Conservation (phyloP, 1,284 basidiomycete species). For the Pterulicium gracile region DNA sequence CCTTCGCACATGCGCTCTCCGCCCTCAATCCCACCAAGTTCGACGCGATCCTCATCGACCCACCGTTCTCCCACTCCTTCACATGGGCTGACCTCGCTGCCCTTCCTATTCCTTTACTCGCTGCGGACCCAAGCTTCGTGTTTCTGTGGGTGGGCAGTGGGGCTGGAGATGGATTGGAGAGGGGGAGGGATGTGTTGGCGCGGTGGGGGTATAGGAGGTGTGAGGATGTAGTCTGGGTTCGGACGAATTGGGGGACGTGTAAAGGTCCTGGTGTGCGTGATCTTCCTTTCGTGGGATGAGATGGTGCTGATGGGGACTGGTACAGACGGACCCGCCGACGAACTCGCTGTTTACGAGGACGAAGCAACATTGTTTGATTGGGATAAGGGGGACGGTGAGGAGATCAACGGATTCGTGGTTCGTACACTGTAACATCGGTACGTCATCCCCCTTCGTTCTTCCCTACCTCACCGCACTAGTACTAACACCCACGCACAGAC, state of each 20-base stretch:
- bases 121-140: slow-evolving; percentile 87
- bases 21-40: slow-evolving; percentile 64
- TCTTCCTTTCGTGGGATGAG: slow-evolving; percentile 9
- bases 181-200: slow-evolving; percentile 82
- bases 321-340: slow-evolving; percentile 70
- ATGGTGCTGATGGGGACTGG: slow-evolving; percentile 8
- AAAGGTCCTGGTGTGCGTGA: slow-evolving; percentile 63
- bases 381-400: slow-evolving; percentile 95
- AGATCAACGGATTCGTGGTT: slow-evolving; percentile 91
- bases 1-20: too few relatives aligned
- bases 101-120: slow-evolving; percentile 75
- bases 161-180: slow-evolving; percentile 83
- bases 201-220: slow-evolving; percentile 95
- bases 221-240: slow-evolving; percentile 97
- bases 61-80: slow-evolving; percentile 75
- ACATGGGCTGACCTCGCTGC: slow-evolving; percentile 78
- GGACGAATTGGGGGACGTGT: slow-evolving; percentile 70
- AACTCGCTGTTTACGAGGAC: slow-evolving; percentile 79
- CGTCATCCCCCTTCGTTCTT: slow-evolving; percentile 16
- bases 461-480: slow-evolving; percentile 5
- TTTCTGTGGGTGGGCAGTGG: slow-evolving; percentile 97
- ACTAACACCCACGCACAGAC: slow-evolving; percentile 34
- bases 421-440: slow-evolving; percentile 95
- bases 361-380: slow-evolving; percentile 96
- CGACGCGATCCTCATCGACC: slow-evolving; percentile 90